Evolutionary conservation across 768 basidiomycete species (phyloP).

Genomic region (Lentinula sp.): DNA sequence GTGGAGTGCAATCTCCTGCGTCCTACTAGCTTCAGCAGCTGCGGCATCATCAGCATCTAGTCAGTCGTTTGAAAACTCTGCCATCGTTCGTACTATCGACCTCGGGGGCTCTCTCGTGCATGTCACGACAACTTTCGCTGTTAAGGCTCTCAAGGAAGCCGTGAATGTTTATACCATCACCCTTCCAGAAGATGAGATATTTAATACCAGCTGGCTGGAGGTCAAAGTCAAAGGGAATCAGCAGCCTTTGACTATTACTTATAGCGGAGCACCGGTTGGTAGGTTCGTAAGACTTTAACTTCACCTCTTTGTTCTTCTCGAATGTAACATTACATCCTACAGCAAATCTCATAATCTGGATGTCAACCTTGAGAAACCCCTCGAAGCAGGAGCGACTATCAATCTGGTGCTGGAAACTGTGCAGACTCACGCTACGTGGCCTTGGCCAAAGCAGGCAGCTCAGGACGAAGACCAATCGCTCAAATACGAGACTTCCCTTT

Average conservation of each 20-base stretch:
- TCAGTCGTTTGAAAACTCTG: slow-evolving; percentile 79
- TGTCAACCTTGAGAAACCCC: slow-evolving; percentile 55
- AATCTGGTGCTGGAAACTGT: slow-evolving; percentile 77
- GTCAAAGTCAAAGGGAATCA: slow-evolving; percentile 73
- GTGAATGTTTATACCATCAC: slow-evolving; percentile 64
- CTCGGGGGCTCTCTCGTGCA: slow-evolving; percentile 85
- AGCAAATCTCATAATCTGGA: slow-evolving; percentile 50
- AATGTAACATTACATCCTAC: slow-evolving; percentile 2
- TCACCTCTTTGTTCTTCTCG: slow-evolving; percentile 1
- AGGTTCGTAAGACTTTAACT: slow-evolving; percentile 36
- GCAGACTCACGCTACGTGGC: slow-evolving; percentile 70
- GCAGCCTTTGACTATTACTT: slow-evolving; percentile 41
- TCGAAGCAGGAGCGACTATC: slow-evolving; percentile 53
- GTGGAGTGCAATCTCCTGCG: slow-evolving; percentile 42
- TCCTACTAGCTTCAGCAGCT: slow-evolving; percentile 35
- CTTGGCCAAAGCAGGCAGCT: slow-evolving; percentile 66
- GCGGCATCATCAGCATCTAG: slow-evolving; percentile 29
- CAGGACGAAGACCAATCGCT: slow-evolving; percentile 79
- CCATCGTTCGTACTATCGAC: slow-evolving; percentile 83
- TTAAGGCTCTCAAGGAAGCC: slow-evolving; percentile 61
- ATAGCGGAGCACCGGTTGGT: slow-evolving; percentile 39
- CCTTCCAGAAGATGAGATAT: slow-evolving; percentile 54
- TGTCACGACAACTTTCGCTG: slow-evolving; percentile 84
- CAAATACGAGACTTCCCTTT: slow-evolving; percentile 69
- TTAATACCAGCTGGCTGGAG: slow-evolving; percentile 72